Evolutionary conservation across 2,329 filamentous ascomycete genomes (phyloP).

Genomic region (Hymenoscyphus albidus): DNA sequence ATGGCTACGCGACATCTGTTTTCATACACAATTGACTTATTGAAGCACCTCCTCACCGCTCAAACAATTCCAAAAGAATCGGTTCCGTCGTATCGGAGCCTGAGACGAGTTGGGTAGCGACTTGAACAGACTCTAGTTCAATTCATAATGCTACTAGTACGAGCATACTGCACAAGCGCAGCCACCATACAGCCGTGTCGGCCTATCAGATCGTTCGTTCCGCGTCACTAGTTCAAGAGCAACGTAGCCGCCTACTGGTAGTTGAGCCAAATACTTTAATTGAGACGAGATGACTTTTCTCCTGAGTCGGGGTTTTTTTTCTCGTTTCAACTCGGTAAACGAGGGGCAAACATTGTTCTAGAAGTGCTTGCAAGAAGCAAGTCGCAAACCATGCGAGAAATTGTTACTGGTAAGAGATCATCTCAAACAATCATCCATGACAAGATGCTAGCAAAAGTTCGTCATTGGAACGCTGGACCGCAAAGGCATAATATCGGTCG

Average conservation of each 20-base stretch:
- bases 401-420: neutral
- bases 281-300: neutral
- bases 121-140: neutral
- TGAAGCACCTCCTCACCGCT: constrained; percentile 28
- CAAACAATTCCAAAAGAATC: constrained; percentile 24
- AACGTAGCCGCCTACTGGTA: neutral
- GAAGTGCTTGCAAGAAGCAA: neutral
- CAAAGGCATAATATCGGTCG: constrained; percentile 32
- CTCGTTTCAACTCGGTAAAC: neutral
- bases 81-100: constrained; percentile 14
- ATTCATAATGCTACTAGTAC: neutral
- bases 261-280: neutral
- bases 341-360: neutral
- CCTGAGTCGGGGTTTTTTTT: neutral
- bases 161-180: neutral
- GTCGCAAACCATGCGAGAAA: neutral
- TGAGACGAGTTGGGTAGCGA: constrained; percentile 19
- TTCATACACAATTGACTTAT: neutral
- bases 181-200: neutral
- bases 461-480: constrained; percentile 9
- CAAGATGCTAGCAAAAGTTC: neutral
- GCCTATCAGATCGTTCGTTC: neutral
- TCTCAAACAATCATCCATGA: neutral
- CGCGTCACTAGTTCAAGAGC: neutral
- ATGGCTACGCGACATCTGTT: neutral